Evolutionary conservation across 257 asterid species (phyloP), one percentile per base, ranked within the genome.

Genomic region (Thymus mandschuricus): DNA sequence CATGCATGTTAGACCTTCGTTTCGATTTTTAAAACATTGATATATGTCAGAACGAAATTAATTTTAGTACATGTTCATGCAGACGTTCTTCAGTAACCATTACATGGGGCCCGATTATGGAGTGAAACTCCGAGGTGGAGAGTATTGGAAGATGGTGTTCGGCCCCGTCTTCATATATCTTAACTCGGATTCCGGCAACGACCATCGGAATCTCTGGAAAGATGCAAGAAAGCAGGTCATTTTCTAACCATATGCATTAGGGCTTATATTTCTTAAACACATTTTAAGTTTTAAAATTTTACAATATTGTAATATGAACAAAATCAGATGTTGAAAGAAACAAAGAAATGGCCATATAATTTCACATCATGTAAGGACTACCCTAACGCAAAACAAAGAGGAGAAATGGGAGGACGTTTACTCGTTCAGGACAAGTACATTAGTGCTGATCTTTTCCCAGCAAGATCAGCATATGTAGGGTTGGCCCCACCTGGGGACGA

Each of bases 201-300:
- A 48, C 7, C 97, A 89, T 44, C 74, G 81, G 5, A 4, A 81
- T 11, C 87, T 92, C 3, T 92, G 96, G 96, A 44, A 78, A 44
- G 89, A 89, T 34, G 98, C 96, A n/a, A 84, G 81, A 51, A 57
- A 57, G 49, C 84, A 81, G 87, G 93, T 86, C 21, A 29, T 5
- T 68, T 48, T 38, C 1, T 5, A 10, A 43, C 1, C 48, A 6
- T 9, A 31, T 35, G 0, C 5, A 6, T 58, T 10, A 5, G 11
- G 10, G 3, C 4, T 11, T 35, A 3, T 58, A 4, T 35, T 72
- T 63, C 34, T 5, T 58, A 8, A 11, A 8, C 30, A 54, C 9
- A 27, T 54, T 52, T 52, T 7, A 41, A 34, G 38, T 34, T 1
- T 4, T 34, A 34, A 34, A 34, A 4, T 34, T 34, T 3, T 8